Evolutionary conservation across 73 alveolate genomes (phyloP).

Genomic region (Tetrahymena thermophila): DNA sequence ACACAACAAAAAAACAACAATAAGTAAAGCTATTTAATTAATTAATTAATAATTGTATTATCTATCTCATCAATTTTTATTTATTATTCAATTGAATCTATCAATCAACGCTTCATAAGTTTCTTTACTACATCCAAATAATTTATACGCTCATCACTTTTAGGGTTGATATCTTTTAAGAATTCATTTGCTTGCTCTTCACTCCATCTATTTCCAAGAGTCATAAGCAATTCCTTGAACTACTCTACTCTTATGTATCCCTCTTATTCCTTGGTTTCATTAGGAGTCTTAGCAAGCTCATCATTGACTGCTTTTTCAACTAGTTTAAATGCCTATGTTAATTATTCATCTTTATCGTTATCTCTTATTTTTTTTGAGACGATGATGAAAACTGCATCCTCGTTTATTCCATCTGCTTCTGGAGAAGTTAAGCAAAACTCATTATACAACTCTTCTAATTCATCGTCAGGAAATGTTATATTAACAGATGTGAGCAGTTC

Average conservation of each 20-base stretch:
- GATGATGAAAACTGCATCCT: not conserved
- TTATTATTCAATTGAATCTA: not conserved
- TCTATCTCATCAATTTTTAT: not conserved
- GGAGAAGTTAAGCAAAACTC: not conserved
- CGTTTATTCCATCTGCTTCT: not conserved
- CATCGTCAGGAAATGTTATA: not conserved
- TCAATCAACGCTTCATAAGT: not conserved
- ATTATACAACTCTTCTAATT: not conserved
- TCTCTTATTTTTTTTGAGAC: not conserved
- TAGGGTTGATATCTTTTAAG: not conserved
- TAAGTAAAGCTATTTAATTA: not conserved
- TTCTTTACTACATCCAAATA: not conserved
- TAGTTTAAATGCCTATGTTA: not conserved
- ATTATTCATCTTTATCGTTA: not conserved
- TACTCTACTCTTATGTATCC: not conserved
- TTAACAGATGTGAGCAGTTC: not conserved
- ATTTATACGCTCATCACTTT: not conserved
- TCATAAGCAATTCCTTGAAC: not conserved
- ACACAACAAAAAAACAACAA: not conserved
- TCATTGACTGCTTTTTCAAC: slow-evolving; percentile 1
- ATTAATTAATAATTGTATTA: not conserved
- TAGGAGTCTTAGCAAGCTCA: not conserved
- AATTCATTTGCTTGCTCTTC: not conserved
- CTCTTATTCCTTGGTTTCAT: not conserved
- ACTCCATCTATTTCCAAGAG: not conserved